A percentile compares a stretch with the other conserved stretches of the same genome.
Evolutionary conservation across 768 basidiomycete genomes (phyloP).

Genomic region (Nidularia sp.): DNA sequence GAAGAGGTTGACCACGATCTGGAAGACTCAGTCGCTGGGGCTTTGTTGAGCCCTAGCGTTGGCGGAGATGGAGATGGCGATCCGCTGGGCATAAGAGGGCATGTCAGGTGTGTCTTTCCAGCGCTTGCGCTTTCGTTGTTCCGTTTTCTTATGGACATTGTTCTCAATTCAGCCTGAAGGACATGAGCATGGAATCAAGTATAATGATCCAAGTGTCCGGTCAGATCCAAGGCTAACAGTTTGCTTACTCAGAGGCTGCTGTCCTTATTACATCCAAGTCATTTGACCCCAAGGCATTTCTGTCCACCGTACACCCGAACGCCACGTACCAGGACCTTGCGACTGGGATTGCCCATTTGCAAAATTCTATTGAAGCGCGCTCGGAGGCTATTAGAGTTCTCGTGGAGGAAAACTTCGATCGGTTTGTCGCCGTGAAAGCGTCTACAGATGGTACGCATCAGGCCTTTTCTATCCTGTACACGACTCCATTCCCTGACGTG

Average conservation of each 20-base stretch:
- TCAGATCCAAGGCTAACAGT: neutral
- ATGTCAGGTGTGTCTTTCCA: conserved; percentile 47
- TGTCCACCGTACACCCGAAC: conserved; percentile 89
- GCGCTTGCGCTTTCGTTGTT: neutral
- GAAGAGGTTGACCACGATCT: conserved; percentile 86
- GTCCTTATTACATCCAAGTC: conserved; percentile 88
- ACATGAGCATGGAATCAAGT: conserved; percentile 81
- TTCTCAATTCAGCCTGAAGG: conserved; percentile 40
- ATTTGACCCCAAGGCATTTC: conserved; percentile 93
- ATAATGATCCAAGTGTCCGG: conserved; percentile 21
- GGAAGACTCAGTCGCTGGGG: conserved; percentile 70
- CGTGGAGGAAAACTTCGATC: conserved; percentile 97
- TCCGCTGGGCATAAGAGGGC: conserved; percentile 71
- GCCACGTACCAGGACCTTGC: conserved; percentile 92
- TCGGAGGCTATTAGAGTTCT: conserved; percentile 93
- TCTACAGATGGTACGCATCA: conserved; percentile 78
- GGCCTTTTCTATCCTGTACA: neutral
- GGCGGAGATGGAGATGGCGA: conserved; percentile 64
- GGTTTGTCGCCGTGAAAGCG: conserved; percentile 96
- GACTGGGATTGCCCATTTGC: conserved; percentile 69
- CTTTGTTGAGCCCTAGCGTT: conserved; percentile 50
- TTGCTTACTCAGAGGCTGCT: conserved; percentile 54
- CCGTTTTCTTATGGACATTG: neutral
- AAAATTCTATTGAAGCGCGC: conserved; percentile 79
- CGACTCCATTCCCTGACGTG: neutral